Base-by-base conservation (phyloP, 208 protist genomes). In the Plasmodiophora brassicae region DNA sequence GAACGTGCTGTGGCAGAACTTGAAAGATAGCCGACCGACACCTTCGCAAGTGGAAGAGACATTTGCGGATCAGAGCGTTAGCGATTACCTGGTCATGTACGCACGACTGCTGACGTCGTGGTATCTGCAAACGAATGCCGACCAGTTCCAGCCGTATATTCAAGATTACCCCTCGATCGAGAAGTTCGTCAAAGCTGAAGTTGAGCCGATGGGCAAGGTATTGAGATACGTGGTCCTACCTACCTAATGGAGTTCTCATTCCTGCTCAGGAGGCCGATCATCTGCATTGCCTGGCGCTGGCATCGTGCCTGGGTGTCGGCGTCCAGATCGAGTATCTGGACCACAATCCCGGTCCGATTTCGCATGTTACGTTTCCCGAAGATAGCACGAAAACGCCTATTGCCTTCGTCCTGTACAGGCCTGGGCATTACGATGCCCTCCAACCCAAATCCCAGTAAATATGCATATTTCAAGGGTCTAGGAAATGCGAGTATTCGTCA, bases 191-290 rank as follows among this genome's bases (percentile, higher is more conserved):
- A n/a, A 38, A 14, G 20, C 14, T 32, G 65, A 78, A 5, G 65
- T 78, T 5, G 65, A 78, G n/a, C 65, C 65, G n/a, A 78, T 78
- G 65, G 65, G 65, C 10, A 78, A 78, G 65, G 65, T 78, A 78
- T 38, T 36, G n/a, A 78, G 32, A 57, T 57, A 28, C 25, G n/a
- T n/a, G n/a, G n/a, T n/a, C n/a, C n/a, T n/a, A n/a, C n/a, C n/a
- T n/a, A n/a, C n/a, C n/a, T n/a, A n/a, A n/a, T n/a, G n/a, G n/a
- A n/a, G n/a, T n/a, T n/a, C n/a, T n/a, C n/a, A 78, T 8, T 5
- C 41, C 5, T 78, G 32, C 14, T 5, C n/a, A 78, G 65, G 65
- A 78, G 41, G 65, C 65, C 65, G 65, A 78, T 78, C 65, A 78
- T 32, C 10, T 78, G 20, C 65, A 78, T 8, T 36, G 65, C 65